These are phyloP conservation scores for Cyberlindnera maritima DNA, from an alignment of 805 yeast genomes.

Conservation along the genomic window DNA sequence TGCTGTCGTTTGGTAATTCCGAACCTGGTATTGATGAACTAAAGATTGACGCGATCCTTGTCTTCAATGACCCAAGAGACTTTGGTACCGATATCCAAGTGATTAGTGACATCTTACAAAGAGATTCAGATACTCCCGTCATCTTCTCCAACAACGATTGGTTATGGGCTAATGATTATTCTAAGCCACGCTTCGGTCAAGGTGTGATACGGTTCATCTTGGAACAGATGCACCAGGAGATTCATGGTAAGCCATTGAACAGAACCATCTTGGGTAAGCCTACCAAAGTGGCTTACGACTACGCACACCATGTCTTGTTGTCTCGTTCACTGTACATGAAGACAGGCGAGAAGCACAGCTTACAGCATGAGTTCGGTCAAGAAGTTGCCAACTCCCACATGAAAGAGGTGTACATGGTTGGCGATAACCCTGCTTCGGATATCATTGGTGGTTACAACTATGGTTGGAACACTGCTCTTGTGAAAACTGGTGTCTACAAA, in stretches of 20 bases:
- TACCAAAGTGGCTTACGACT: slow-evolving; percentile 72
- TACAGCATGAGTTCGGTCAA: slow-evolving; percentile 21
- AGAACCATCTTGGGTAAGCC: slow-evolving; percentile 81
- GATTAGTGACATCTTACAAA: slow-evolving; percentile 64
- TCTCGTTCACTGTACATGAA: slow-evolving; percentile 31
- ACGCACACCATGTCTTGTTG: slow-evolving; percentile 69
- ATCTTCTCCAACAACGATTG: slow-evolving; percentile 82
- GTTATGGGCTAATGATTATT: slow-evolving; percentile 83
- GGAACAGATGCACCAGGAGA: slow-evolving; percentile 54
- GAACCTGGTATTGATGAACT: slow-evolving; percentile 20
- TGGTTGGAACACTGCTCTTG: slow-evolving; percentile 87
- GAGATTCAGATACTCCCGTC: slow-evolving; percentile 66
- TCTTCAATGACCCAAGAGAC: slow-evolving; percentile 88
- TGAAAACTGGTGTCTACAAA: slow-evolving; percentile 83
- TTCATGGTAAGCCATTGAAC: slow-evolving; percentile 48
- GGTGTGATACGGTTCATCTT: slow-evolving; percentile 75
- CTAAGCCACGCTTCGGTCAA: slow-evolving; percentile 81
- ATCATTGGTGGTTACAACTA: slow-evolving; percentile 82
- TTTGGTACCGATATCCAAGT: slow-evolving; percentile 84
- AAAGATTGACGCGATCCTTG: slow-evolving; percentile 63
- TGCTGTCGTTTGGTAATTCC: slow-evolving; percentile 36
- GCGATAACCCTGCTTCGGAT: slow-evolving; percentile 94
- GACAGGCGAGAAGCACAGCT: background rate
- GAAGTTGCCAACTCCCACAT: slow-evolving; percentile 38
- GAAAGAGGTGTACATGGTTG: slow-evolving; percentile 83